Conservation (phyloP, 192 early-diverging fungal genomes). For the Chytriomyces confervae region DNA sequence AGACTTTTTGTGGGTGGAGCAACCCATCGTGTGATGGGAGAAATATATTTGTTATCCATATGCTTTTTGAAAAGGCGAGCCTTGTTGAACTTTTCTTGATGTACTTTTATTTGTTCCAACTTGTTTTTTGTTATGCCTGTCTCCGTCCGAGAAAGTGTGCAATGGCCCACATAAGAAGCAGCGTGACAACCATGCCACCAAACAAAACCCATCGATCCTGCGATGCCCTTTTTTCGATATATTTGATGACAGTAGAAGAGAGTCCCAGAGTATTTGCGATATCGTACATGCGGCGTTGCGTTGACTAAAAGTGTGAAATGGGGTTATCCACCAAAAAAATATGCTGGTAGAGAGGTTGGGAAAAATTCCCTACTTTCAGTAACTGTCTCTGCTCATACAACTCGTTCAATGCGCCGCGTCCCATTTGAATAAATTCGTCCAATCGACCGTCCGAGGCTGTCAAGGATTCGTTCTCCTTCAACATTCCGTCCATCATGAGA, state of each 20-base stretch:
- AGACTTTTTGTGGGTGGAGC: conserved; percentile 16
- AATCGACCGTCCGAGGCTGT: conserved; percentile 28
- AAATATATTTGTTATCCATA: too few species aligned
- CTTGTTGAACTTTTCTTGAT: neutral
- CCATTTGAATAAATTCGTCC: conserved; percentile 54
- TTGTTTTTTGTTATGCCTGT: neutral
- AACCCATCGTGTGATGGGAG: neutral
- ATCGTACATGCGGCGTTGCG: conserved; percentile 55
- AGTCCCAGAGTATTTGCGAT: conserved; percentile 55
- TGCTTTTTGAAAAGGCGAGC: too few species aligned
- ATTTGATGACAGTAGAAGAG: conserved; percentile 54
- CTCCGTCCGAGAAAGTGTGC: conserved; percentile 47
- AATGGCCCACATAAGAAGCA: conserved; percentile 57
- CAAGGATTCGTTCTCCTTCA: conserved; percentile 43
- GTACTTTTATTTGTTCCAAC: neutral
- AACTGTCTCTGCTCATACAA: conserved; percentile 57
- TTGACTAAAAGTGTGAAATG: conserved; percentile 33
- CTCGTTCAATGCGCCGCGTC: conserved; percentile 48
- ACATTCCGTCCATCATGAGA: conserved; percentile 50
- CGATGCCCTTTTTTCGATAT: conserved; percentile 55
- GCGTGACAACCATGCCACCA: conserved; percentile 47
- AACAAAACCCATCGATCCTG: conserved; percentile 52
- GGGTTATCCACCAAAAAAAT: neutral
- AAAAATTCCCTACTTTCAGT: conserved; percentile 47
- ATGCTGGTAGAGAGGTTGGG: neutral